phyloP scores from a whole-genome alignment of 495 filamentous ascomycete genomes.

The Podospora pseudopauciseta region DNA sequence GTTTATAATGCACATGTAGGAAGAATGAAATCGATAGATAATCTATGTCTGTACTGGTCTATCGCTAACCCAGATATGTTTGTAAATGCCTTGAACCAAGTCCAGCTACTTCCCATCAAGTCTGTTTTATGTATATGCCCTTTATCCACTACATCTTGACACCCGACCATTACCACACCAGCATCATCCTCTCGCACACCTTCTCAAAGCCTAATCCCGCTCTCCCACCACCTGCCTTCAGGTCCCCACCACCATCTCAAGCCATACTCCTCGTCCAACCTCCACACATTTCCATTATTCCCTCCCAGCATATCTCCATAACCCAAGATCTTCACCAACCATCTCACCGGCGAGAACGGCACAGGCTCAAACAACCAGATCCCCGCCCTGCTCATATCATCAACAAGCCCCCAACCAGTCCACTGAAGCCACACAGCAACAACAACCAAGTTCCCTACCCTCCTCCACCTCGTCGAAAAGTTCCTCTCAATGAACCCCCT shows the following conservation, averaged over 20 bases:
- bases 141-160: too few species aligned
- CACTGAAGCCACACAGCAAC: conserved; percentile 54
- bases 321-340: conserved; percentile 38
- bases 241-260: conserved; percentile 48
- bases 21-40: too few species aligned
- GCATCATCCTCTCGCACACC: background rate
- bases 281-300: conserved; percentile 49
- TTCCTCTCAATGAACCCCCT: background rate
- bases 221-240: conserved; percentile 58
- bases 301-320: conserved; percentile 40
- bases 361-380: conserved; percentile 67
- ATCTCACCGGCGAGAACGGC: conserved; percentile 58
- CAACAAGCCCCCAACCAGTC: conserved; percentile 50
- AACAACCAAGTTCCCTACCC: conserved; percentile 51
- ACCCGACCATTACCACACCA: too few species aligned
- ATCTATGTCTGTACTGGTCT: too few species aligned
- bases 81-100: too few species aligned
- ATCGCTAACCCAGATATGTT: too few species aligned
- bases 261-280: conserved; percentile 47
- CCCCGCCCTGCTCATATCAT: conserved; percentile 60
- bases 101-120: too few species aligned
- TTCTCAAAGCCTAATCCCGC: conserved; percentile 48
- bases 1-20: too few species aligned
- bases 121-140: too few species aligned
- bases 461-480: conserved; percentile 3